phyloP scores from a whole-genome alignment of 129 eudicot species.

The Heracleum sosnowskyi region DNA sequence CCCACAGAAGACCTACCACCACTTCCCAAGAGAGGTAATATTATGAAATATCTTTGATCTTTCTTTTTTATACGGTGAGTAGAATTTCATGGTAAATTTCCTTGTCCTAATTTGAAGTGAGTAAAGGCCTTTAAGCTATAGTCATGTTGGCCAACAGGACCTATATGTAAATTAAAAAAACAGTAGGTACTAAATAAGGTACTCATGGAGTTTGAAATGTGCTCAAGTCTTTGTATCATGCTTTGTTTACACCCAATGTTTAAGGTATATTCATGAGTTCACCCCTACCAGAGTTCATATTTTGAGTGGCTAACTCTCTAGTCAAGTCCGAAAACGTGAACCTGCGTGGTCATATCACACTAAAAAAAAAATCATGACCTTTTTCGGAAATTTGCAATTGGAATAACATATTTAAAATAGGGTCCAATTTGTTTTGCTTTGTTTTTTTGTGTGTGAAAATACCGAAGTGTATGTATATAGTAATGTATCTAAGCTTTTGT shows the following conservation, averaged over 20 bases:
- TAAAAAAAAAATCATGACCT: not conserved
- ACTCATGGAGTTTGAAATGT: not conserved
- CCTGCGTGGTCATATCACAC: not conserved
- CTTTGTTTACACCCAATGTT: not conserved
- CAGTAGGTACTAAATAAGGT: not conserved
- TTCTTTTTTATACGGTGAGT: not conserved
- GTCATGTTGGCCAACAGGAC: not conserved
- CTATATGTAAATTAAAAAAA: not conserved
- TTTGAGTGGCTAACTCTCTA: not conserved
- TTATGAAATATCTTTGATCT: not conserved
- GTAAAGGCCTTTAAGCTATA: not conserved
- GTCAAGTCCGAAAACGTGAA: not conserved
- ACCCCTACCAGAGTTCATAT: not conserved
- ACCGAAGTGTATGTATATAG: not conserved
- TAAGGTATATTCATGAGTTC: not conserved
- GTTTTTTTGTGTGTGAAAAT: not conserved
- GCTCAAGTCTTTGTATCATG: not conserved
- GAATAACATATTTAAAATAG: not conserved
- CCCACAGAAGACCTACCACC: conserved; percentile 79
- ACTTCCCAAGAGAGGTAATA: conserved; percentile 91
- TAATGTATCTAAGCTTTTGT: not conserved
- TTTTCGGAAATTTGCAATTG: not conserved
- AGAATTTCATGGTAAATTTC: not conserved
- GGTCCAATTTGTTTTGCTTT: not conserved
- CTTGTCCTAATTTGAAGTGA: not conserved